Evolutionary conservation across 2,329 filamentous ascomycete genomes (phyloP).

Genomic region (Bipolaris oryzae): DNA sequence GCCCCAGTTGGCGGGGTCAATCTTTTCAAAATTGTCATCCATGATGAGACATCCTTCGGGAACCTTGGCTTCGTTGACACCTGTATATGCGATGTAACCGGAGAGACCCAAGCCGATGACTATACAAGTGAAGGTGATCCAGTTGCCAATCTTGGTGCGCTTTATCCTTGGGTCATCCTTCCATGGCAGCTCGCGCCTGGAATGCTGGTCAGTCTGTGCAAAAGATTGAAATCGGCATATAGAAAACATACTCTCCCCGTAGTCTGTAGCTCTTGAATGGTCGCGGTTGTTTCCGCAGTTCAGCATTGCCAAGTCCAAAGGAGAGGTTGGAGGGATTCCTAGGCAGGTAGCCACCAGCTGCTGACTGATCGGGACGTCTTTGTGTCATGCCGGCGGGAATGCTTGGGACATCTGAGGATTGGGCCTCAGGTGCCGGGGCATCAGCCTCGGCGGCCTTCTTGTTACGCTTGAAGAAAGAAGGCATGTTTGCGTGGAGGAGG

Average conservation of each 20-base stretch:
- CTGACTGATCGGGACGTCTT: conserved; percentile 5
- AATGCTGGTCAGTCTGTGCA: not conserved
- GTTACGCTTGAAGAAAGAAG: conserved; percentile 14
- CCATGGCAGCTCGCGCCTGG: conserved; percentile 34
- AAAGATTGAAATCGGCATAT: not conserved
- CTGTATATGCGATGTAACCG: conserved; percentile 30
- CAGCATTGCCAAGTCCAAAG: conserved; percentile 4
- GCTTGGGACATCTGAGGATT: conserved; percentile 11
- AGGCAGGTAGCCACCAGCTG: conserved; percentile 1
- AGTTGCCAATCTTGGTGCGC: conserved; percentile 30
- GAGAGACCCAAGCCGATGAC: conserved; percentile 18
- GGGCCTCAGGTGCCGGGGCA: not conserved
- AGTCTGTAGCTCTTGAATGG: conserved; percentile 33
- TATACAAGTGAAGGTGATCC: conserved; percentile 25
- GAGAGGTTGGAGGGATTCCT: conserved; percentile 15
- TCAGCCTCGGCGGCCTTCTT: conserved; percentile 12
- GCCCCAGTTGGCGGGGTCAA: conserved; percentile 68
- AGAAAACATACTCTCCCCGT: conserved; percentile 27
- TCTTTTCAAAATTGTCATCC: conserved; percentile 66
- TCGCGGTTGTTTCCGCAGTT: conserved; percentile 23
- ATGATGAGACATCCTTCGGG: conserved; percentile 34
- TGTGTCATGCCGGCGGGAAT: conserved; percentile 13
- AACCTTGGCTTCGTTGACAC: conserved; percentile 20
- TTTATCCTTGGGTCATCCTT: conserved; percentile 28
- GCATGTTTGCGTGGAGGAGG: conserved; percentile 5